Percentiles rank a stretch among this genome's conserved stretches.
Evolutionary conservation across 345 rosid genomes (phyloP).

Genomic region (Nasturtium officinale): DNA sequence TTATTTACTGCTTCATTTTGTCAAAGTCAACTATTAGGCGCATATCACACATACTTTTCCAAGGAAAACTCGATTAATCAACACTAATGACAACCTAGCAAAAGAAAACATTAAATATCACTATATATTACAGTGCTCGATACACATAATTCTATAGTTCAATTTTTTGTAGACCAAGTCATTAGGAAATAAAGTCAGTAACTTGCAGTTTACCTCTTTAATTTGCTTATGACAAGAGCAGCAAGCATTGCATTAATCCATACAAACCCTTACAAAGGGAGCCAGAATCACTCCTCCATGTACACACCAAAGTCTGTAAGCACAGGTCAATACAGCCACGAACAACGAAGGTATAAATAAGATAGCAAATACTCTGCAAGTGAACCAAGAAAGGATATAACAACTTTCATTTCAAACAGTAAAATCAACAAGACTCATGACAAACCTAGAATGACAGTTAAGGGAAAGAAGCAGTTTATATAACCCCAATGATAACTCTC

Average conservation of each 20-base stretch:
- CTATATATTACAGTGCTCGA: no score
- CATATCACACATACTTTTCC: background rate
- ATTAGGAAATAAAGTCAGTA: background rate
- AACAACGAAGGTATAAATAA: background rate
- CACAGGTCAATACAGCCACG: constrained; percentile 16
- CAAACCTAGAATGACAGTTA: constrained; percentile 7
- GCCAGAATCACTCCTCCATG: constrained; percentile 15
- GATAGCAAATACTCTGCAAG: background rate
- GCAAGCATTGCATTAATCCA: constrained; percentile 11
- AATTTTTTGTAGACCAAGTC: background rate
- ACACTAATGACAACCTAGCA: background rate
- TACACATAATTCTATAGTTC: background rate
- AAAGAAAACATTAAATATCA: background rate
- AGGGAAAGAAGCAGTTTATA: background rate
- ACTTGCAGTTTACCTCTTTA: constrained; percentile 15
- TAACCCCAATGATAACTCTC: constrained; percentile 16
- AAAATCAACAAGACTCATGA: constrained; percentile 13
- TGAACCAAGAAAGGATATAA: background rate
- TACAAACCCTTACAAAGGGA: background rate
- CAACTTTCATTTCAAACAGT: constrained; percentile 9
- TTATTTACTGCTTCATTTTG: no score
- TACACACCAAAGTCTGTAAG: constrained; percentile 11
- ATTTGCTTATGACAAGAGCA: background rate
- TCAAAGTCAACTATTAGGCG: constrained; percentile 12
- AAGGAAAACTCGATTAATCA: background rate